A percentile compares a stretch with the other conserved stretches of the same genome.
These are phyloP conservation scores for Trichoderma sp. DNA, from an alignment of 2,329 filamentous ascomycete genomes.

Conservation along the genomic window DNA sequence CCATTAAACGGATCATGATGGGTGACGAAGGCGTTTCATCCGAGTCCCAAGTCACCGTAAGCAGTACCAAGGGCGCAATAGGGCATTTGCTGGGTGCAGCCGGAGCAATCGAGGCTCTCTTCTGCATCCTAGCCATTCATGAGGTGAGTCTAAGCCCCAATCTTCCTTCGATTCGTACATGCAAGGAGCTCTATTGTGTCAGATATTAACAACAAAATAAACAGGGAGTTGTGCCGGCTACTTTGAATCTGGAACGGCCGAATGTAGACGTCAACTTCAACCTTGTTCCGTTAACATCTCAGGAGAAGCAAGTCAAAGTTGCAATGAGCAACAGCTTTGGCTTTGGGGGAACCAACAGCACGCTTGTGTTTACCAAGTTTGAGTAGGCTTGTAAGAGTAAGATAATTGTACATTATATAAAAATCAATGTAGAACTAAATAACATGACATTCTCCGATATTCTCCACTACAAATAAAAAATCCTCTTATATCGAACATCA, in stretches of 20 bases:
- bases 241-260: constrained; percentile 72
- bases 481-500: not conserved
- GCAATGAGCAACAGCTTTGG: constrained; percentile 95
- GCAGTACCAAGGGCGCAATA: constrained; percentile 90
- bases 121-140: constrained; percentile 74
- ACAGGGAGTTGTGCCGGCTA: constrained; percentile 79
- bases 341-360: constrained; percentile 95
- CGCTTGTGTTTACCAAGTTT: constrained; percentile 66
- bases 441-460: not conserved
- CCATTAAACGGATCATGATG: constrained; percentile 75
- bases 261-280: constrained; percentile 75
- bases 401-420: not conserved
- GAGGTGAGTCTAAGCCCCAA: constrained; percentile 57
- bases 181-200: not conserved
- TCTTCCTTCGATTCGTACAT: not conserved
- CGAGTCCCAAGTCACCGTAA: constrained; percentile 71
- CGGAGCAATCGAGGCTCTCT: constrained; percentile 85
- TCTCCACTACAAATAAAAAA: not conserved
- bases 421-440: not conserved
- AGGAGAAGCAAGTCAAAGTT: constrained; percentile 67
- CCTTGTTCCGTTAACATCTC: constrained; percentile 71
- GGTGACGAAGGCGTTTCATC: constrained; percentile 64
- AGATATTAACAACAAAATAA: not conserved
- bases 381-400: not conserved
- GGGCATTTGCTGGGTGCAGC: constrained; percentile 91